A percentile compares a stretch with the other conserved stretches of the same genome.
phyloP scores from a whole-genome alignment of 305 asterid species.

The Fraxinus dipetala region DNA sequence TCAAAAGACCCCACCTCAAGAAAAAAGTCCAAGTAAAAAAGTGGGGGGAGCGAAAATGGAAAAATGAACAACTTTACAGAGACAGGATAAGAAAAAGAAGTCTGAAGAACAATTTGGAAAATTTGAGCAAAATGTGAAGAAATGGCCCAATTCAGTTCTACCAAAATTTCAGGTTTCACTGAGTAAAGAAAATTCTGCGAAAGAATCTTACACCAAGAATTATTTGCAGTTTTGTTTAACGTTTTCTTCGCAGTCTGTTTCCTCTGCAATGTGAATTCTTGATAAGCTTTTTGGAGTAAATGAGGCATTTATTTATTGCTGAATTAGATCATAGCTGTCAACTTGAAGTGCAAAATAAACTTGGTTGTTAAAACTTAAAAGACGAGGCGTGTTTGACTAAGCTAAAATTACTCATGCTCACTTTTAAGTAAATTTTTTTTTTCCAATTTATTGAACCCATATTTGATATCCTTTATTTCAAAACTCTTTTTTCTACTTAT shows the following conservation, averaged over 20 bases:
- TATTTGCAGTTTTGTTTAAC: conserved; percentile 17
- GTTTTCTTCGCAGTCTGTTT: conserved; percentile 4
- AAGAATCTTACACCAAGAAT: conserved; percentile 25
- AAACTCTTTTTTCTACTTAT: too few species aligned
- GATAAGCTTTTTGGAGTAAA: background rate
- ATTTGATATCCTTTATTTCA: background rate
- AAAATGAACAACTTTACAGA: conserved; percentile 23
- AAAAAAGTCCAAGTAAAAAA: conserved; percentile 22
- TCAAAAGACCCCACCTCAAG: conserved; percentile 37
- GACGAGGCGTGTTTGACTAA: background rate
- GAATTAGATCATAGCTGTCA: background rate
- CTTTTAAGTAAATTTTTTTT: background rate
- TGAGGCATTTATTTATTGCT: background rate
- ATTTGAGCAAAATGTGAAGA: conserved; percentile 37
- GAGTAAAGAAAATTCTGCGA: background rate
- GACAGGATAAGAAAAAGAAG: conserved; percentile 17
- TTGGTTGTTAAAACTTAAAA: background rate
- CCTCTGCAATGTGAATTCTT: background rate
- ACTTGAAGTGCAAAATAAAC: background rate
- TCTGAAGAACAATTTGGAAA: conserved; percentile 18
- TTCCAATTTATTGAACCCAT: background rate
- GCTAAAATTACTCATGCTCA: background rate
- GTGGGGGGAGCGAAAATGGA: conserved; percentile 2
- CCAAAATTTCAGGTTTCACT: conserved; percentile 6
- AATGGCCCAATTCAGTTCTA: conserved; percentile 27